Evolutionary conservation across 192 early-diverging fungal genomes (phyloP).

Genomic region (Coemansia sp.): DNA sequence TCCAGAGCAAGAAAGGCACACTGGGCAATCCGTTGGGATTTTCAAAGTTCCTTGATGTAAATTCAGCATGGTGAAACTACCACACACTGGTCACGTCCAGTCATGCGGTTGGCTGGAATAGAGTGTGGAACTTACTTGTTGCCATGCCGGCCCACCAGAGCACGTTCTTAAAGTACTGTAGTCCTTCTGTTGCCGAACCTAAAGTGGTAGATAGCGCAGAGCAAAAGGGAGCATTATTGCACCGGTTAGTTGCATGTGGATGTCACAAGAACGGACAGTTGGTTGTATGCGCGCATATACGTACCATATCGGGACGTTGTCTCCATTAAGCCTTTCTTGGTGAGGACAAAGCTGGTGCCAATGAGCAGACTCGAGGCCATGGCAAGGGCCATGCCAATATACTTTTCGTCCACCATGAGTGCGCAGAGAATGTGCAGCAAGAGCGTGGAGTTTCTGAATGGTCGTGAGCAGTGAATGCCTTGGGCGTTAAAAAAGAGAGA

Average conservation of each 20-base stretch:
- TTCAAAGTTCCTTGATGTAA: neutral
- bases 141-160: constrained; percentile 91
- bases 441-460: neutral
- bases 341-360: constrained; percentile 89
- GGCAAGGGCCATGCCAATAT: constrained; percentile 86
- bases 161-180: constrained; percentile 80
- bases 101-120: neutral
- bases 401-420: constrained; percentile 66
- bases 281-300: neutral
- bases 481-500: neutral
- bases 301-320: constrained; percentile 60
- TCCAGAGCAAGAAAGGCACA: neutral
- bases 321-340: constrained; percentile 91
- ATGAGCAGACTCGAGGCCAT: constrained; percentile 86
- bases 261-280: neutral
- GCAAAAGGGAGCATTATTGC: neutral
- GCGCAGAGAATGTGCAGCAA: constrained; percentile 4
- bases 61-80: neutral
- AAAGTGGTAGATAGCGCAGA: neutral
- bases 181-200: constrained; percentile 67
- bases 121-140: constrained; percentile 41
- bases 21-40: neutral
- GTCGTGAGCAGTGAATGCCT: constrained; percentile 1
- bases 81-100: neutral
- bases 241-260: neutral